Base-by-base conservation (phyloP, 306 rosid species). In the Castanea crenata region DNA sequence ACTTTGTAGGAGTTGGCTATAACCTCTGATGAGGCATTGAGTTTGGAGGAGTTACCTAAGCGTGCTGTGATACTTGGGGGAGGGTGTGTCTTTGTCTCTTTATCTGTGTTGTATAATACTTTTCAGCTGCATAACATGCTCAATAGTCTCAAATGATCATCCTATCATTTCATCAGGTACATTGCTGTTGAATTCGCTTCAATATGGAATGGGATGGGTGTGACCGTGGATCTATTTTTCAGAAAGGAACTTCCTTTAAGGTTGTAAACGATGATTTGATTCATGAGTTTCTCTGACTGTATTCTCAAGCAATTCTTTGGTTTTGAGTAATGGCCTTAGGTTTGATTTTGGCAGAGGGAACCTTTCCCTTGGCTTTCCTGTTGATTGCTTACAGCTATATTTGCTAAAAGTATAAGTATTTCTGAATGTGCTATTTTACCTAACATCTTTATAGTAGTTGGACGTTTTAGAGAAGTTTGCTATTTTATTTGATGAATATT, bases 131-230 rank as follows among this genome's bases (percentile, higher is more conserved):
- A 34, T 72, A 21, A 38, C n/a, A 29, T 54, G 81, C 31, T 80
- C 67, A 71, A 57, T 27, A 55, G 63, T 61, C 8, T 77, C 46
- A n/a, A 31, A 34, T 78, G 61, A 55, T 65, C 49, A 70, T 54
- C 52, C 25, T 58, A 31, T 79, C 51, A 44, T 74, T 38, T 58
- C 55, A 12, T 77, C 92, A 95, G 99, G 83, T 95, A 92, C 81
- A 95, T 95, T 78, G 91, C 97, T 46, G 98, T 95, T 59, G 98
- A 95, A 76, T 95, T 95, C 81, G 99, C 98, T 87, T 89, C 98
- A 21, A 95, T 92, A 80, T 95, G 99, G 99, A 89, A 89, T 46
- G 99, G 99, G 75, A 90, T 95, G 98, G 99, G 99, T 76, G 85
- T 86, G 65, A 74, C 85, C 29, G 99, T 95, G 72, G 76, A 95